Conservation (phyloP, 768 basidiomycete species). For the Russula compacta region DNA sequence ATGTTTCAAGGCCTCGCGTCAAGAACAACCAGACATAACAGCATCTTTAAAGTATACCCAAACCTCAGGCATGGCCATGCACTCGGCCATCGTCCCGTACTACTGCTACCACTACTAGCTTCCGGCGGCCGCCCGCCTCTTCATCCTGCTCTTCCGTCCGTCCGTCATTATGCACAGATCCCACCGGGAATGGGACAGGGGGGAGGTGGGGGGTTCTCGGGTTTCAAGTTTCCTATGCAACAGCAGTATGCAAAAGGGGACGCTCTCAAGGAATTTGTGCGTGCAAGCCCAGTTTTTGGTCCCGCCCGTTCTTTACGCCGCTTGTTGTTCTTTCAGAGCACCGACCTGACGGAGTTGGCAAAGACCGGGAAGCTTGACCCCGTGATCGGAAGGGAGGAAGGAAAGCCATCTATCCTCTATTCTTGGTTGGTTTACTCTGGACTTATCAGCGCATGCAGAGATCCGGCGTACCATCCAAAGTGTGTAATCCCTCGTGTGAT, state of each 20-base stretch:
- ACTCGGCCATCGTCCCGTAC: neutral
- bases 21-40: neutral
- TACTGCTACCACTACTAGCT: neutral
- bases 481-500: conserved; percentile 29
- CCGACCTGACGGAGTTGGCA: conserved; percentile 79
- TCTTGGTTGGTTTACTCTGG: neutral
- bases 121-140: neutral
- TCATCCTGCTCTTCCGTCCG: neutral
- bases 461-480: conserved; percentile 89
- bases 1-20: conserved; percentile 2
- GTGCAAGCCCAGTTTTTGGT: conserved; percentile 20
- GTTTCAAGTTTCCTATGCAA: conserved; percentile 38
- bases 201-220: conserved; percentile 46
- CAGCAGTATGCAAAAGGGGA: conserved; percentile 72
- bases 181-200: conserved; percentile 33
- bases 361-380: conserved; percentile 82
- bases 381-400: conserved; percentile 82
- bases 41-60: neutral
- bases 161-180: conserved; percentile 39
- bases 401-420: conserved; percentile 26
- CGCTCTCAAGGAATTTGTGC: conserved; percentile 70
- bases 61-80: neutral
- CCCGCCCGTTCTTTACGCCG: neutral
- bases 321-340: conserved; percentile 38
- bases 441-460: conserved; percentile 34